A percentile compares a stretch with the other conserved stretches of the same genome.
Evolutionary conservation across 2,329 filamentous ascomycete species (phyloP).

Genomic region (Taxawa tesnikishii): DNA sequence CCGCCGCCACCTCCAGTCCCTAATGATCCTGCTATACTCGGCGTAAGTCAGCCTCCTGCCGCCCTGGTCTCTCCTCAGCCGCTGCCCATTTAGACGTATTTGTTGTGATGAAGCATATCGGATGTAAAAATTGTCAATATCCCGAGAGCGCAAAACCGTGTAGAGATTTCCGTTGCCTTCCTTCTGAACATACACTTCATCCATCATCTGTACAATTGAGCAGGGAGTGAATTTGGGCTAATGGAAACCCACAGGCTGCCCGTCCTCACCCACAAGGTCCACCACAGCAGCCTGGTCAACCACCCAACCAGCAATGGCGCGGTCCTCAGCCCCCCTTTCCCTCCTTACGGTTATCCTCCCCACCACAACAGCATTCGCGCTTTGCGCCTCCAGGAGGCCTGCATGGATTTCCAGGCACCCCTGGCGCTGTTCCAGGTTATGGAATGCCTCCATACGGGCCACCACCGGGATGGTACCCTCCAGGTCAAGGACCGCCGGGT

Average conservation of each 20-base stretch:
- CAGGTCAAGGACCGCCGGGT: constrained; percentile 62
- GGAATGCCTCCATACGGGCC: constrained; percentile 44
- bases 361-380: constrained; percentile 33
- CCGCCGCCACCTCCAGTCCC: constrained; percentile 69
- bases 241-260: constrained; percentile 15
- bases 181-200: constrained; percentile 60
- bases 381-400: constrained; percentile 30
- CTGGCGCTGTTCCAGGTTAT: constrained; percentile 46
- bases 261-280: constrained; percentile 10
- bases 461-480: constrained; percentile 63
- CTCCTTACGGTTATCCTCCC: constrained; percentile 27
- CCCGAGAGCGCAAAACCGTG: constrained; percentile 92
- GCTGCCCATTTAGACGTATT: no score
- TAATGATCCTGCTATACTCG: constrained; percentile 91
- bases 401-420: constrained; percentile 31
- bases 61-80: constrained; percentile 14
- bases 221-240: no score
- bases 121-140: constrained; percentile 81
- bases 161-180: constrained; percentile 99
- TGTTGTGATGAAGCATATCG: constrained; percentile 90
- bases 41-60: constrained; percentile 55
- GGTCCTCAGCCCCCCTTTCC: constrained; percentile 27
- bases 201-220: no score
- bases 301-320: constrained; percentile 23
- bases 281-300: constrained; percentile 24